Base-by-base conservation (phyloP, 2,329 filamentous ascomycete genomes). In the Cercospora janseana region DNA sequence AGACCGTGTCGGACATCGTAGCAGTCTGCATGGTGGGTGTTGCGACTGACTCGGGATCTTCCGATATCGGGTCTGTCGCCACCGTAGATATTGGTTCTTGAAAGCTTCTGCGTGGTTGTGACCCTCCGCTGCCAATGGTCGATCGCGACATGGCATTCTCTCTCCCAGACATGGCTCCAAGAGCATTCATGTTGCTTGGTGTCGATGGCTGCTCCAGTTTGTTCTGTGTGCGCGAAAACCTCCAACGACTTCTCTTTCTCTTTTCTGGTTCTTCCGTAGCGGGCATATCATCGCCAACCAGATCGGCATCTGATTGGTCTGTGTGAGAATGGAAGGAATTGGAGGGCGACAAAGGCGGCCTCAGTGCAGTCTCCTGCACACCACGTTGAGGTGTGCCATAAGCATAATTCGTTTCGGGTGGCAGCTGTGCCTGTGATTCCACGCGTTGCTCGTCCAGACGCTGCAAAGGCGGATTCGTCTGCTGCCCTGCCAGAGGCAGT, bases 281-380 rank as follows among this genome's bases (percentile, higher is more conserved):
- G 10, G 65, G 63, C 60, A 62, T 60, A 32, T 67, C 65, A 60
- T 89, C 86, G 21, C 90, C 87, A 7, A 78, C 69, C 54, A 86
- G 83, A 55, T 95, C 90, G 23, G 83, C 66, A 64, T 95, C 90
- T 0, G 89, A 95, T 16, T 85, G 82, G 58, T 94, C 90, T 18
- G 92, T 93, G 37, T 78, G 78, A 8, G 88, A 92, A 59, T 87
- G 82, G 51, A 90, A 76, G 0, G 90, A 95, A 2, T 84, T 81
- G 0, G 87, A 81, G 0, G 88, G 88, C 1, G 89, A 95, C 52
- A 79, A 78, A 56, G 82, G 82, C 0, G 84, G 82, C 57, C 81
- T 83, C 24, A 91, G 66, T 0, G 79, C 76, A 5, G 68, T 62
- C 10, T 72, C 71, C 69, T 78, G 47, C 63, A 63, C 90, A 92